A percentile compares a stretch with the other conserved stretches of the same genome.
These are phyloP conservation scores for Colletotrichum orbiculare DNA, from an alignment of 2,329 filamentous ascomycete genomes.

Conservation along the genomic window DNA sequence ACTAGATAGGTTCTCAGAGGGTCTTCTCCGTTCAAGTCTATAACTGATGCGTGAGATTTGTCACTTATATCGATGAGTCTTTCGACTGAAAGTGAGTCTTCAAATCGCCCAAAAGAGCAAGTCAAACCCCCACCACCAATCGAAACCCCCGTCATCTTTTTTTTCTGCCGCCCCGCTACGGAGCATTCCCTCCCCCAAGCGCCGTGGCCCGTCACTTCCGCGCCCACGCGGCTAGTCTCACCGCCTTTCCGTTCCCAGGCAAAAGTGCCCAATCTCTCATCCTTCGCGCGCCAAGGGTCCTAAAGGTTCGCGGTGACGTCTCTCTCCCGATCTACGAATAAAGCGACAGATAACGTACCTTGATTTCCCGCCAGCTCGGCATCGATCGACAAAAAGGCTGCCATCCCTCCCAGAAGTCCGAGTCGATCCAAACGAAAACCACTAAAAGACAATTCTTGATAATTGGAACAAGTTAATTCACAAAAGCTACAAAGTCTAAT, in stretches of 20 bases:
- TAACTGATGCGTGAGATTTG: neutral
- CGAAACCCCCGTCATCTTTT: constrained; percentile 10
- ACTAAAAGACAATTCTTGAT: too few species aligned
- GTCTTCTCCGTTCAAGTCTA: too few species aligned
- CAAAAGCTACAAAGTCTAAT: neutral
- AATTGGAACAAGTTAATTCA: neutral
- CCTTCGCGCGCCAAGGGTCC: constrained; percentile 21
- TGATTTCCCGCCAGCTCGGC: constrained; percentile 1
- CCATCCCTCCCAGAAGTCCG: too few species aligned
- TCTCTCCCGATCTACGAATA: constrained; percentile 11
- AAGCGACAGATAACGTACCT: constrained; percentile 18
- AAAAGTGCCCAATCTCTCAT: constrained; percentile 12
- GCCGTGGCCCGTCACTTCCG: too few species aligned
- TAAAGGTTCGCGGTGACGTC: constrained; percentile 28
- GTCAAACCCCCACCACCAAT: constrained; percentile 25
- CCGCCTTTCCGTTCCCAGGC: constrained; percentile 14
- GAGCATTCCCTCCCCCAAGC: too few species aligned
- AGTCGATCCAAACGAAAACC: too few species aligned
- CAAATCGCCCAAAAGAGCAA: constrained; percentile 29
- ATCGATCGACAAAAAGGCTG: constrained; percentile 5
- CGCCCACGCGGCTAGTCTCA: neutral
- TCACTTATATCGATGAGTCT: constrained; percentile 36
- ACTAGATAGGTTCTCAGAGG: too few species aligned
- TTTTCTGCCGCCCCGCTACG: constrained; percentile 26
- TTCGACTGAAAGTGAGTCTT: constrained; percentile 28